These are phyloP conservation scores for Nakataea oryzae DNA, from an alignment of 2,329 filamentous ascomycete species.

Conservation along the genomic window DNA sequence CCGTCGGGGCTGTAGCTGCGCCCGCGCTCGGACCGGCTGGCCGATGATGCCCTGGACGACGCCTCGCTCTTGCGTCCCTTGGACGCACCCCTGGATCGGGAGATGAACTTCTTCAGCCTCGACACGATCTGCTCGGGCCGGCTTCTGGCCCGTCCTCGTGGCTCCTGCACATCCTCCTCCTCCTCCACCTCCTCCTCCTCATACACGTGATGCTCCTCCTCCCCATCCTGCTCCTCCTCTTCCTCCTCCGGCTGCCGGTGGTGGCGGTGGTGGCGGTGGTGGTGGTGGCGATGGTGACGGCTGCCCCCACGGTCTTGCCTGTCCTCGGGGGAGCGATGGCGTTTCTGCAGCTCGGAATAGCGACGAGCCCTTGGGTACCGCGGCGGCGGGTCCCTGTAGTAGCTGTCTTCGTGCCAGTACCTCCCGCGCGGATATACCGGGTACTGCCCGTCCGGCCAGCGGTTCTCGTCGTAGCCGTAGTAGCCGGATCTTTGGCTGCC, in stretches of 20 bases:
- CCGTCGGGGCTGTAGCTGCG: background rate
- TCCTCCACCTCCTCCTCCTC: no score
- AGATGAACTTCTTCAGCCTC: background rate
- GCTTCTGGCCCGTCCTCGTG: background rate
- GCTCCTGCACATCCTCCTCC: background rate
- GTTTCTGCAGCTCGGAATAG: no score
- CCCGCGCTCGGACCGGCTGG: background rate
- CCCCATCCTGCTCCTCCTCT: no score
- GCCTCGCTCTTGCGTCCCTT: background rate
- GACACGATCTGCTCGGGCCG: background rate
- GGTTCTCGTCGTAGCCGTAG: background rate
- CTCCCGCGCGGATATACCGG: slow-evolving; percentile 1
- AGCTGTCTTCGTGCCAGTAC: slow-evolving; percentile 2
- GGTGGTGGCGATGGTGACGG: background rate
- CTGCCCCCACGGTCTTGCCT: no score
- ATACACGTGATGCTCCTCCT: background rate
- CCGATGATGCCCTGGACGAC: background rate
- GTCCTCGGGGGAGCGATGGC: no score
- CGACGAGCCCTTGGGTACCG: background rate
- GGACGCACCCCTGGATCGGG: background rate
- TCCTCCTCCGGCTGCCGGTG: no score
- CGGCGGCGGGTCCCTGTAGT: background rate
- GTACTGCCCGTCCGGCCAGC: background rate
- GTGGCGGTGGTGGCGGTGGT: no score
- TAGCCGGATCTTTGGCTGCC: background rate